A percentile compares a stretch with the other conserved stretches of the same genome.
phyloP scores from a whole-genome alignment of 2,329 filamentous ascomycete genomes.

The Westerdykella ornata region DNA sequence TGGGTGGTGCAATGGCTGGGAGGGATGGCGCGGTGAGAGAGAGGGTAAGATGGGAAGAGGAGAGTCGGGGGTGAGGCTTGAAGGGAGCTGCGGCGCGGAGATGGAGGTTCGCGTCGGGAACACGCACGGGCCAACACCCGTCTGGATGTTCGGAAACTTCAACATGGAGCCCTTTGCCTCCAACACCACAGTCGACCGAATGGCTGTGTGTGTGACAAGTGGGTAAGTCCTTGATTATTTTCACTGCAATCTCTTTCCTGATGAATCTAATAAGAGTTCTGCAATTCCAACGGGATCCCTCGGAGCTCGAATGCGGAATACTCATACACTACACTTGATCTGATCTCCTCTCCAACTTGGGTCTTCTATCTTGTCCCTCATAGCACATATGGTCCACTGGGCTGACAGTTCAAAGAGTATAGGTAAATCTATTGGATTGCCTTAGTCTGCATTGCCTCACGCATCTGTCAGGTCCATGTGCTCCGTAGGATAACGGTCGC shows the following conservation, averaged over 20 bases:
- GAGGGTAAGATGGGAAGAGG: background rate
- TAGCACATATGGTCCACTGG: too few species aligned
- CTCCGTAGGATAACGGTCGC: constrained; percentile 35
- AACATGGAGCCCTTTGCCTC: background rate
- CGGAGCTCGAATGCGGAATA: constrained; percentile 40
- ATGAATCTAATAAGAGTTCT: constrained; percentile 46
- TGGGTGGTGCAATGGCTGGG: too few species aligned
- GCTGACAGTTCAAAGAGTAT: too few species aligned
- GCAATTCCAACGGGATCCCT: constrained; percentile 43
- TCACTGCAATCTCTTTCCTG: constrained; percentile 15
- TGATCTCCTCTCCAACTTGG: constrained; percentile 22
- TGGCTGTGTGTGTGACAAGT: background rate
- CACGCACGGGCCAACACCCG: constrained; percentile 1
- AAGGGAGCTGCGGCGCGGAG: background rate
- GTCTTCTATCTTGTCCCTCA: background rate
- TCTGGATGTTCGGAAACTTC: background rate
- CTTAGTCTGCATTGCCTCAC: background rate
- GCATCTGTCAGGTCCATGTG: background rate
- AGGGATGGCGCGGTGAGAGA: background rate
- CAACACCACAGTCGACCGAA: background rate
- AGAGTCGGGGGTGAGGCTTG: background rate
- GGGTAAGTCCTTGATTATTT: constrained; percentile 9
- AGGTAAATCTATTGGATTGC: too few species aligned
- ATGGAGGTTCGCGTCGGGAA: background rate
- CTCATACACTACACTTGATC: constrained; percentile 46